Evolutionary conservation across 2,329 filamentous ascomycete genomes (phyloP).

Genomic region (Zarea fungicola): DNA sequence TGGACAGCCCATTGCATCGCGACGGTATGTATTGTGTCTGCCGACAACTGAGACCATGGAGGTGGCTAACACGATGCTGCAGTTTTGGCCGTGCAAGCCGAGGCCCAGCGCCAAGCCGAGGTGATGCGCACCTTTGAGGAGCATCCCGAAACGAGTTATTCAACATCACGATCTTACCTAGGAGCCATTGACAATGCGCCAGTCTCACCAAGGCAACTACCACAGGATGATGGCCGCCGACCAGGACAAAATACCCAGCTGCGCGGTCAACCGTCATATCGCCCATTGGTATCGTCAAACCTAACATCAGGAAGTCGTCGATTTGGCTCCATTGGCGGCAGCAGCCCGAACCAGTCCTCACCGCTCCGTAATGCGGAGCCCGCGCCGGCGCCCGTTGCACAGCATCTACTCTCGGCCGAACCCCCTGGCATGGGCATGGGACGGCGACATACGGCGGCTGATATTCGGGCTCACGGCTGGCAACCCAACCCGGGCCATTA

Average conservation of each 20-base stretch:
- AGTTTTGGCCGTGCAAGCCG: slow-evolving; percentile 53
- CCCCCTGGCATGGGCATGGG: slow-evolving; percentile 64
- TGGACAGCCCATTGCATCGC: slow-evolving; percentile 71
- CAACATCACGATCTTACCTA: slow-evolving; percentile 61
- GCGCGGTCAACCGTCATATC: slow-evolving; percentile 61
- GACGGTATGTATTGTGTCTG: slow-evolving; percentile 59
- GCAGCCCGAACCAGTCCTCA: slow-evolving; percentile 63
- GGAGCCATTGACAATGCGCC: slow-evolving; percentile 67
- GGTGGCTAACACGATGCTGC: slow-evolving; percentile 31
- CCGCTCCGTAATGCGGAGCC: slow-evolving; percentile 64
- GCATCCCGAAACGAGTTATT: slow-evolving; percentile 64
- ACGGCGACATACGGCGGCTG: slow-evolving; percentile 87
- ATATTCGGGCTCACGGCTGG: slow-evolving; percentile 87
- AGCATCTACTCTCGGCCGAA: slow-evolving; percentile 61
- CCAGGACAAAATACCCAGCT: slow-evolving; percentile 59
- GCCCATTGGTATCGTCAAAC: slow-evolving; percentile 75
- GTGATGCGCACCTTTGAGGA: slow-evolving; percentile 54
- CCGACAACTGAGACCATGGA: no score
- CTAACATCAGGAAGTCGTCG: slow-evolving; percentile 70
- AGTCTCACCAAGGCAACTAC: slow-evolving; percentile 79
- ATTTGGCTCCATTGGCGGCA: slow-evolving; percentile 81
- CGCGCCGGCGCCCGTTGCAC: slow-evolving; percentile 55
- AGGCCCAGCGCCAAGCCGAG: slow-evolving; percentile 58
- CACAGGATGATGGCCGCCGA: slow-evolving; percentile 78
- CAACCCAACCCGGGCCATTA: slow-evolving; percentile 58